Evolutionary conservation across 2,329 filamentous ascomycete genomes (phyloP).

Genomic region (Neonectria punicea): DNA sequence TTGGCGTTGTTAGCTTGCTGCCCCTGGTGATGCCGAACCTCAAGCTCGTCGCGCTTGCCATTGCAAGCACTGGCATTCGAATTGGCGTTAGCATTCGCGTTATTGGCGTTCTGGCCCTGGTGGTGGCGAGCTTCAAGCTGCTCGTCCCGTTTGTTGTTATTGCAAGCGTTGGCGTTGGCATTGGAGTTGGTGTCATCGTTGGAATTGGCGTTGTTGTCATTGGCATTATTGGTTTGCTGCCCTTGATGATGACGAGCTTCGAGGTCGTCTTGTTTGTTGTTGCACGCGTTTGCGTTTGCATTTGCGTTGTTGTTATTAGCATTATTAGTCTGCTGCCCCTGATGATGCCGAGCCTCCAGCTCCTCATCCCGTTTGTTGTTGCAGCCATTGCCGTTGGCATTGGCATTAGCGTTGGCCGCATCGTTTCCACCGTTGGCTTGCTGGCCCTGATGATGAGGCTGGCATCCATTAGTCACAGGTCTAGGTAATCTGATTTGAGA

Average conservation of each 20-base stretch:
- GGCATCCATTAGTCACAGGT: not conserved
- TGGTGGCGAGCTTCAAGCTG: too few relatives aligned
- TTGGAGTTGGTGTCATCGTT: not conserved
- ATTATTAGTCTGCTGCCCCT: constrained; percentile 5
- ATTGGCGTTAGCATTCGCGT: too few relatives aligned
- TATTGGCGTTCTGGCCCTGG: too few relatives aligned
- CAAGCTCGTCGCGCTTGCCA: not conserved
- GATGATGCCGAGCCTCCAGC: constrained; percentile 14
- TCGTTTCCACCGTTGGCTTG: not conserved
- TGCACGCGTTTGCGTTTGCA: not conserved
- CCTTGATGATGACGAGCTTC: not conserved
- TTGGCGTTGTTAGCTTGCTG: not conserved
- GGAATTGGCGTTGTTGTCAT: not conserved
- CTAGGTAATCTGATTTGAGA: not conserved
- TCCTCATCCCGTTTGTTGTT: constrained; percentile 15
- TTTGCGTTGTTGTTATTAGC: not conserved
- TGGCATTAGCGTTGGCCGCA: not conserved
- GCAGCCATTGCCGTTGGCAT: not conserved
- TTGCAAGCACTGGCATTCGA: not conserved
- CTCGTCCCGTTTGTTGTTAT: too few relatives aligned
- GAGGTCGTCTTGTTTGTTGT: too few relatives aligned
- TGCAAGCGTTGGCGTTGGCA: too few relatives aligned
- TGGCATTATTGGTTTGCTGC: not conserved
- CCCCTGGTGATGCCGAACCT: constrained; percentile 4
- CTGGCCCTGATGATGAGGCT: constrained; percentile 17